Evolutionary conservation across 805 yeast species (phyloP).

Genomic region (Wickerhamomyces canadensis): DNA sequence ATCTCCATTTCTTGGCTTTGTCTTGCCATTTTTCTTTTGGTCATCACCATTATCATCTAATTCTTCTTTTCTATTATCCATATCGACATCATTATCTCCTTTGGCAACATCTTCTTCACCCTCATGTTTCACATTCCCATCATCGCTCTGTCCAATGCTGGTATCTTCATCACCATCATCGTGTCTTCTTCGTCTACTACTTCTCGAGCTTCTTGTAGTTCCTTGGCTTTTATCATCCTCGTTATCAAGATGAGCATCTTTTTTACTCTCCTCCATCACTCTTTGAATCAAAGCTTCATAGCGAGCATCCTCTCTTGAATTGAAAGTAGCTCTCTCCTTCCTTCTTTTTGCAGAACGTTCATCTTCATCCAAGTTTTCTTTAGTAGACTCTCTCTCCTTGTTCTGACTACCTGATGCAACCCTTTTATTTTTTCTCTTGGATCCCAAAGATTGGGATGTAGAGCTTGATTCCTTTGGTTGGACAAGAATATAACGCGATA

Average conservation of each 20-base stretch:
- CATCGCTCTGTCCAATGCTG: not conserved
- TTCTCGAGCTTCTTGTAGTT: constrained; percentile 2
- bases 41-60: constrained; percentile 6
- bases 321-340: constrained; percentile 32
- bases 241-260: constrained; percentile 25
- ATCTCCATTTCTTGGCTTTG: not conserved
- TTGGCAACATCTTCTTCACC: not conserved
- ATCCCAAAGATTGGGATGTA: constrained; percentile 28
- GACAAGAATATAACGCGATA: constrained; percentile 44
- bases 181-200: constrained; percentile 1
- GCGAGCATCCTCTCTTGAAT: constrained; percentile 38
- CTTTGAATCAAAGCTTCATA: constrained; percentile 36
- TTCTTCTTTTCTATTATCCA: constrained; percentile 5
- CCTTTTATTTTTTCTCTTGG: constrained; percentile 24
- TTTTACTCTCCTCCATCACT: constrained; percentile 35
- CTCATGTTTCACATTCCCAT: not conserved
- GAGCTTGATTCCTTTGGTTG: constrained; percentile 28
- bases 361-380: constrained; percentile 17
- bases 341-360: constrained; percentile 17
- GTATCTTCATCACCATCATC: constrained; percentile 4
- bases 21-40: constrained; percentile 2
- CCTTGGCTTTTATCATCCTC: constrained; percentile 1
- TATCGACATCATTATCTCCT: not conserved
- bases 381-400: constrained; percentile 13
- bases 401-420: constrained; percentile 9